These are phyloP conservation scores for Mucor plumbeus DNA, from an alignment of 371 early-diverging fungal genomes.

Conservation along the genomic window DNA sequence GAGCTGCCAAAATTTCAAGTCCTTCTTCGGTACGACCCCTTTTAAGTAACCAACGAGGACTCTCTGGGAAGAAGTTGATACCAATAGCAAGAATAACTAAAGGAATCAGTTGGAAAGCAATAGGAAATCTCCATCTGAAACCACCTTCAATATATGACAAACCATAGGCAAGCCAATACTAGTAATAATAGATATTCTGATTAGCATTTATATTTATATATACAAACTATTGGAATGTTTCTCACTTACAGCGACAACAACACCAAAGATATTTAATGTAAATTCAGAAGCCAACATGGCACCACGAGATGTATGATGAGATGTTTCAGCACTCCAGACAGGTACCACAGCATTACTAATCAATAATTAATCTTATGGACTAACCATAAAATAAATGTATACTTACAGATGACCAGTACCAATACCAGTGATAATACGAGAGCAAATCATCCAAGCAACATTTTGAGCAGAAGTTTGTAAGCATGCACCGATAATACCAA, in stretches of 20 bases:
- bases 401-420: constrained; percentile 53
- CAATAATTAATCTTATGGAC: neutral
- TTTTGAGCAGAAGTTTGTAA: constrained; percentile 48
- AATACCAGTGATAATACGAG: constrained; percentile 51
- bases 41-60: constrained; percentile 42
- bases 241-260: constrained; percentile 43
- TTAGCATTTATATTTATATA: neutral
- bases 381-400: neutral
- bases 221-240: neutral
- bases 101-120: constrained; percentile 49
- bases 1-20: constrained; percentile 41
- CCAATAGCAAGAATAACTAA: constrained; percentile 36
- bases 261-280: constrained; percentile 51
- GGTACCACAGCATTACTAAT: constrained; percentile 50
- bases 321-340: constrained; percentile 51
- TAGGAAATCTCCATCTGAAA: constrained; percentile 50
- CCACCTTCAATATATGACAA: constrained; percentile 42
- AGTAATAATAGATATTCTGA: neutral
- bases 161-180: constrained; percentile 53
- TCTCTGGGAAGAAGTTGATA: constrained; percentile 49
- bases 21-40: constrained; percentile 45
- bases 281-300: constrained; percentile 50
- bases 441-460: constrained; percentile 50
- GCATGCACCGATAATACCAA: constrained; percentile 45
- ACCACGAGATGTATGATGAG: constrained; percentile 46